Base-by-base conservation (phyloP, 1,284 basidiomycete species). In the Puccinia coronata region DNA sequence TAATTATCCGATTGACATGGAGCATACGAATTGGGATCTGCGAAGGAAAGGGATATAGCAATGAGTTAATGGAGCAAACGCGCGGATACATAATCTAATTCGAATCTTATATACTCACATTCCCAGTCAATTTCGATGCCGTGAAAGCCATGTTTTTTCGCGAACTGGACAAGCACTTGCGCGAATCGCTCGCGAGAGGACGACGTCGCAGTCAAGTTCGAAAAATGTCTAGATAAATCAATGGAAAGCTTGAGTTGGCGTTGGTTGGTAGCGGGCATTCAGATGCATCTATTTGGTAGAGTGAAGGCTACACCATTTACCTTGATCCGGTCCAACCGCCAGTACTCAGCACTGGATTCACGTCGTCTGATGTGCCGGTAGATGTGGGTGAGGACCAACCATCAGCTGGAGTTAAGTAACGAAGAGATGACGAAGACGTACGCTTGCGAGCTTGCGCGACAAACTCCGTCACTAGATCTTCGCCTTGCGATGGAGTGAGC, bases 261-360 rank as follows among this genome's bases (percentile, higher is more conserved):
- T 25, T 18, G 23, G 31, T 61, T 9, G 8, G 12, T 16, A 53
- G 18, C n/a, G 18, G 31, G 25, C 5, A 20, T 61, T 12, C 6
- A 34, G 6, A 18, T 20, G 9, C 55, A 31, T 11, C 5, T 57
- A 8, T 28, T 25, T 5, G 18, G 59, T 61, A 5, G 20, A 16
- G 9, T n/a, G n/a, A 57, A 18, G 2, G 34, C 28, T 28, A 36
- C 2, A 36, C n/a, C n/a, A 61, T 59, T 2, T 51, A 80, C 79
- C 28, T n/a, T 65, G 79, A 80, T 34, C 79, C 79, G 12, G 70
- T 63, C 79, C 79, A 80, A 73, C 79, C 79, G 41, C 79, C 79
- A 18, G 59, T 61, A n/a, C 53, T 61, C 28, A 80, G 18, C 16
- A 61, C 34, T 9, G 79, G 53, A 18, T 51, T 72, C 3, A 80